Base-by-base conservation (phyloP, 1,139 yeast genomes). In the Citeromyces hawaiiensis region DNA sequence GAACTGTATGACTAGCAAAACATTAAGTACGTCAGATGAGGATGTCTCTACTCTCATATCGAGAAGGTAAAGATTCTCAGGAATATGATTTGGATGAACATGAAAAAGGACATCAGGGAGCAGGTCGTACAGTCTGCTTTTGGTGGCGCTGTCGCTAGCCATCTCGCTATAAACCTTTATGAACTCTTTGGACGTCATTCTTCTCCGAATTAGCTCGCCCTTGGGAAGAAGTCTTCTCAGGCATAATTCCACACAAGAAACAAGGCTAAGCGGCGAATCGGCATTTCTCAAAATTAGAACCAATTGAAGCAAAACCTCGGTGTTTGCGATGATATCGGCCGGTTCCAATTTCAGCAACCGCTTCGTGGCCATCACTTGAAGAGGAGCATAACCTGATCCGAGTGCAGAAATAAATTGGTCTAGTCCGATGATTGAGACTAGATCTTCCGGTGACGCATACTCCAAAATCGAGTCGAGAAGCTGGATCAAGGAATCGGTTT, bases 161-260 rank as follows among this genome's bases (percentile, higher is more conserved):
- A 57, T 51, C 18, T 45, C 36, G 3, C 36, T 21, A 34, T 55
- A 40, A 10, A 48, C 29, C 4, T 37, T 34, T 13, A 44, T 29
- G 6, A 54, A 44, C 29, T 49, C 53, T 30, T 46, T 43, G 1
- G 52, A 47, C 3, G 45, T 18, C 8, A 54, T 38, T 32, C 55
- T 43, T 29, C 56, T 47, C 39, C 48, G 47, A 10, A 56, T 44
- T 32, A 53, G 43, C 21, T 51, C 55, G 13, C 59, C 59, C 7
- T 42, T 36, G 7, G 36, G 21, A 1, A 56, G 44, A 16, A 55
- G 39, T 2, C 40, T 32, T 2, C 45, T 31, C 6, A 54, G 30
- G 16, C 47, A 41, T 6, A 36, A 38, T 32, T 51, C 53, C 14
- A 53, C 46, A 3, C 45, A 45, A 16, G 38, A 47, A 9, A 51